phyloP scores from a whole-genome alignment of 2,329 filamentous ascomycete species.

The Penicillium sp. region DNA sequence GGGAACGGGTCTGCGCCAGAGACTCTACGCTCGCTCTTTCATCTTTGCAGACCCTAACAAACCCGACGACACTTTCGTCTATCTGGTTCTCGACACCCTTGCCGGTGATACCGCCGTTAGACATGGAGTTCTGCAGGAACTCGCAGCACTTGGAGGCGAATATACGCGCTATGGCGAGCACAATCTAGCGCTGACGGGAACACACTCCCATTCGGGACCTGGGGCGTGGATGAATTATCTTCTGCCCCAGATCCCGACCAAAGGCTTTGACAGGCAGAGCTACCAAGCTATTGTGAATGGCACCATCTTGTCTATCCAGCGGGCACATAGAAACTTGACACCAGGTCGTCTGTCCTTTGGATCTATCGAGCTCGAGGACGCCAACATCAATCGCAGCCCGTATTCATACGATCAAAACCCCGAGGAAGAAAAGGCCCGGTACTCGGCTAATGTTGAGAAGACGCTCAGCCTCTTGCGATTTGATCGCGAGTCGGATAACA shows the following conservation, averaged over 20 bases:
- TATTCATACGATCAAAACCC: conserved; percentile 88
- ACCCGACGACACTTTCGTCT: conserved; percentile 70
- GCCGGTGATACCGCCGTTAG: conserved; percentile 85
- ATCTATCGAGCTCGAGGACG: conserved; percentile 63
- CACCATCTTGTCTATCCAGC: conserved; percentile 70
- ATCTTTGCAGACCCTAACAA: conserved; percentile 67
- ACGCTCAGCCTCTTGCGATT: conserved; percentile 76
- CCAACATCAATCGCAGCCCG: conserved; percentile 83
- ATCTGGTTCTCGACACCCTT: conserved; percentile 80
- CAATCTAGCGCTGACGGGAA: conserved; percentile 86
- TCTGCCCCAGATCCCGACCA: conserved; percentile 80
- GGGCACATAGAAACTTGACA: conserved; percentile 67
- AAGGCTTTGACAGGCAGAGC: conserved; percentile 80
- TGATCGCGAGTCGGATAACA: conserved; percentile 65
- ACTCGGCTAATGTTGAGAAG: conserved; percentile 64
- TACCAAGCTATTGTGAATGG: conserved; percentile 87
- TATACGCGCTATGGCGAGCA: conserved; percentile 70
- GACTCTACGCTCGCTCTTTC: conserved; percentile 83
- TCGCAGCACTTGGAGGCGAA: conserved; percentile 62
- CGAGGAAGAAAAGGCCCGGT: conserved; percentile 64
- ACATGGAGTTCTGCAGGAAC: conserved; percentile 74
- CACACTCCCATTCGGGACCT: conserved; percentile 86
- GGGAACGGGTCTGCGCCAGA: conserved; percentile 78
- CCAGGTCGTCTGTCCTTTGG: conserved; percentile 68
- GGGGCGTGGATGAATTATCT: conserved; percentile 94